Evolutionary conservation across 176 grass and related monocot genomes (phyloP), one percentile per base, ranked within the genome.

Genomic region (Rhynchospora tenuis): DNA sequence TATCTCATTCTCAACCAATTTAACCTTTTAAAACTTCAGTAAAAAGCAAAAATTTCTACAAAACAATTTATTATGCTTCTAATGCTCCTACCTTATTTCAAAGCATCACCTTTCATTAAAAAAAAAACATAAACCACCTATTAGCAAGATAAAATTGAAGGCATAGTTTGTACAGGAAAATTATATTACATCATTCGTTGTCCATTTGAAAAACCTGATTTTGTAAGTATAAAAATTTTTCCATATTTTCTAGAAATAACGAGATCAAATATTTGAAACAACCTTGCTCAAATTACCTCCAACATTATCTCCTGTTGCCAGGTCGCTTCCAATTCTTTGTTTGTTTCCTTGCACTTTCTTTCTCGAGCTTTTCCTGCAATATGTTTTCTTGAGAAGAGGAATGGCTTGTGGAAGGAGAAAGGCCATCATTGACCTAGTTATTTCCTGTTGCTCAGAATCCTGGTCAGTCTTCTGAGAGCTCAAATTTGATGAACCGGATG

Each of bases 351-450:
- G 85, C 47, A 77, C 90, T 85, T 78, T 78, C 64, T 78, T 82
- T 87, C 87, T 94, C 31, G 79, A 55, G 33, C 88, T 97, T 68
- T 64, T 92, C 82, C 51, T 87, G 78, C 60, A 70, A 79, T 90
- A 87, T 79, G 83, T 94, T 84, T 90, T 92, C 74, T 90, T 86
- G 60, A 94, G 85, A 91, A 98, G 87, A 15, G 92, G 90, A 60
- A 94, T 84, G 43, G 95, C 95, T 91, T 94, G 85, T 54, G 92
- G 95, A 86, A 94, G 92, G 84, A 94, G 91, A 94, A 89, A 90
- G 66, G 85, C 64, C 89, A 98, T 85, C 90, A 94, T 98, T 88
- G 89, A 94, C 48, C 79, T 88, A 62, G 89, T 86, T 85, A 94
- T 77, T 78, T 98, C 95, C 64, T 86, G 86, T 78, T 87, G 87